phyloP scores from a whole-genome alignment of 108 stramenopile species.

The Fistulifera pelliculosa region DNA sequence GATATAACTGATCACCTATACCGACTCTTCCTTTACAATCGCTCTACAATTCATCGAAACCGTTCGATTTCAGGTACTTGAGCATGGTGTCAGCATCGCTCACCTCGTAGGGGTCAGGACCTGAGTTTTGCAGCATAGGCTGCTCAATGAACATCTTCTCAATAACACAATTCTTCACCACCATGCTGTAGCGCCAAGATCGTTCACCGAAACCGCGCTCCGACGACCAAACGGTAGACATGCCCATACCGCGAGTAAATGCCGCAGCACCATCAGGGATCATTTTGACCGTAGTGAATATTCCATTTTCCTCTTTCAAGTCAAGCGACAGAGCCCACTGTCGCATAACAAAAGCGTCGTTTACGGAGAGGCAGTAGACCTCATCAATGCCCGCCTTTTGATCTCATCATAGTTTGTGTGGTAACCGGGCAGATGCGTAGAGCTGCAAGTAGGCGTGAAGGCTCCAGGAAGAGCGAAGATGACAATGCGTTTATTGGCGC shows the following conservation, averaged over 20 bases:
- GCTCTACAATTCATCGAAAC: too few relatives aligned
- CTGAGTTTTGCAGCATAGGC: constrained; percentile 22
- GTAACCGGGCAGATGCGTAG: constrained; percentile 46
- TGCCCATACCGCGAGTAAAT: constrained; percentile 58
- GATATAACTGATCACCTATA: too few relatives aligned
- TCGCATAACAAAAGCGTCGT: constrained; percentile 60
- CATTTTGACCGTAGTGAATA: constrained; percentile 39
- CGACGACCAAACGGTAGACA: constrained; percentile 29
- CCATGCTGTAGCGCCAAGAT: constrained; percentile 40
- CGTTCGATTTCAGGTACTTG: constrained; percentile 21
- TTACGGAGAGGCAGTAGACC: constrained; percentile 47
- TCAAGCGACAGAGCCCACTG: constrained; percentile 32
- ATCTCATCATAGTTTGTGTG: constrained; percentile 33
- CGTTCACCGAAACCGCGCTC: constrained; percentile 44
- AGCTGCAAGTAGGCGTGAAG: constrained; percentile 41
- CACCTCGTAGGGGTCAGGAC: constrained; percentile 47
- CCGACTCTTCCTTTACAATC: too few relatives aligned
- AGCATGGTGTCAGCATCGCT: constrained; percentile 46
- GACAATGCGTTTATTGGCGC: constrained; percentile 29
- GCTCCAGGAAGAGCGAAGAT: constrained; percentile 36
- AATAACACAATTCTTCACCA: constrained; percentile 36
- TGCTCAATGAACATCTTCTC: constrained; percentile 38
- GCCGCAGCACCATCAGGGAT: constrained; percentile 42
- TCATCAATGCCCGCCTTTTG: constrained; percentile 32
- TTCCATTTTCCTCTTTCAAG: constrained; percentile 36